Percentiles rank a stretch among this genome's conserved stretches.
Evolutionary conservation across 108 stramenopile species (phyloP).

Genomic region (Schizochytrium sp.): DNA sequence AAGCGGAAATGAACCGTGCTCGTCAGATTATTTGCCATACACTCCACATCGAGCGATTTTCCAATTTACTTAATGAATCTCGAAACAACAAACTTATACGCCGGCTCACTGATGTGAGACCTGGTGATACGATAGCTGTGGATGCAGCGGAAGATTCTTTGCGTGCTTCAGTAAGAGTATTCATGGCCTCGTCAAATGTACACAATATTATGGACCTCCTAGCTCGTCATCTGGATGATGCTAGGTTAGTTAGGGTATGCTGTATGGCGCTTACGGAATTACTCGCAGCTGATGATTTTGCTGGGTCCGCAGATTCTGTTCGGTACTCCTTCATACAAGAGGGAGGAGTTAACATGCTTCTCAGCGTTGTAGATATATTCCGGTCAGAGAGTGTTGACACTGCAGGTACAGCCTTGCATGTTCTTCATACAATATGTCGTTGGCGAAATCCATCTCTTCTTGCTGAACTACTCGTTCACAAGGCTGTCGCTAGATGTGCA

Average conservation of each 20-base stretch:
- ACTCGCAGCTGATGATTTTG: background rate
- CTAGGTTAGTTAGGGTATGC: background rate
- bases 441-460: background rate
- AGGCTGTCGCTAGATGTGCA: background rate
- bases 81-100: background rate
- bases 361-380: constrained; percentile 15
- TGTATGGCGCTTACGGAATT: background rate
- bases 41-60: constrained; percentile 14
- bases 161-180: background rate
- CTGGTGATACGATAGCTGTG: background rate
- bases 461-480: background rate
- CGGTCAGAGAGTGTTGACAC: background rate
- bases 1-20: background rate
- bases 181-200: background rate
- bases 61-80: background rate
- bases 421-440: background rate
- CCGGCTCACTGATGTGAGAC: background rate
- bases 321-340: background rate
- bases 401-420: background rate
- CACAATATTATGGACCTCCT: background rate
- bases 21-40: background rate
- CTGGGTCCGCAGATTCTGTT: background rate
- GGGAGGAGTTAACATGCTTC: constrained; percentile 27
- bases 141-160: background rate
- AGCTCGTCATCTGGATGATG: background rate